Percentiles rank a stretch among this genome's conserved stretches.
These are phyloP conservation scores for Inonotus hispidus DNA, from an alignment of 1,284 basidiomycete genomes.

Conservation along the genomic window DNA sequence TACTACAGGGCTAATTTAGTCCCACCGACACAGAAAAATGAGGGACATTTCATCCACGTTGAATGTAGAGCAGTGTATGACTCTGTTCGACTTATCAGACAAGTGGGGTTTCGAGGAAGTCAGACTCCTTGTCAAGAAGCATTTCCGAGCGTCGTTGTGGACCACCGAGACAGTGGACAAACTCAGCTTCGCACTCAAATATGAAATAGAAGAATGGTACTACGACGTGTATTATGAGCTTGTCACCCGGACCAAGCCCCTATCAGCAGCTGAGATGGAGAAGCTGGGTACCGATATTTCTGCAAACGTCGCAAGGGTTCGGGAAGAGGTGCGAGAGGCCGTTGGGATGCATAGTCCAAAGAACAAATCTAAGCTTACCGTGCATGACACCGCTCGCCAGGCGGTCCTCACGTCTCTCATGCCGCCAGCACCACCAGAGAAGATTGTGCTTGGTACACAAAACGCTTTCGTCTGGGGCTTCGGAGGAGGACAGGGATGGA, in stretches of 20 bases:
- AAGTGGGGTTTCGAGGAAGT: conserved; percentile 13
- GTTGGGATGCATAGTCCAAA: too few species aligned
- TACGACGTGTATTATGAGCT: background rate
- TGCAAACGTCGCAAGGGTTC: conserved; percentile 1
- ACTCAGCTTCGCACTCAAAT: conserved; percentile 4
- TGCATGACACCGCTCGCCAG: too few species aligned
- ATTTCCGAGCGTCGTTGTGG: background rate
- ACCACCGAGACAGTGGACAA: background rate
- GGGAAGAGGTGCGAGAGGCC: background rate
- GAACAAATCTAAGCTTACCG: too few species aligned
- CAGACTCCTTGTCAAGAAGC: background rate
- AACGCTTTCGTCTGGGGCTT: too few species aligned
- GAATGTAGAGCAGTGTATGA: background rate
- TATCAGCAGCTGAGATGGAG: conserved; percentile 1
- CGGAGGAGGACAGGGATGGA: too few species aligned
- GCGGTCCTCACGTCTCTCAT: too few species aligned
- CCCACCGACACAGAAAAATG: background rate
- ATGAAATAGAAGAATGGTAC: conserved; percentile 8
- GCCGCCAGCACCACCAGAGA: too few species aligned
- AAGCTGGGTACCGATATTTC: background rate
- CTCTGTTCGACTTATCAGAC: background rate
- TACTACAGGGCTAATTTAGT: background rate
- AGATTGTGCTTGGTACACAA: too few species aligned
- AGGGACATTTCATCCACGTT: background rate
- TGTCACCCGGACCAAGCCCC: background rate